Base-by-base conservation (phyloP, 2,329 filamentous ascomycete species). In the Thelonectria olida region DNA sequence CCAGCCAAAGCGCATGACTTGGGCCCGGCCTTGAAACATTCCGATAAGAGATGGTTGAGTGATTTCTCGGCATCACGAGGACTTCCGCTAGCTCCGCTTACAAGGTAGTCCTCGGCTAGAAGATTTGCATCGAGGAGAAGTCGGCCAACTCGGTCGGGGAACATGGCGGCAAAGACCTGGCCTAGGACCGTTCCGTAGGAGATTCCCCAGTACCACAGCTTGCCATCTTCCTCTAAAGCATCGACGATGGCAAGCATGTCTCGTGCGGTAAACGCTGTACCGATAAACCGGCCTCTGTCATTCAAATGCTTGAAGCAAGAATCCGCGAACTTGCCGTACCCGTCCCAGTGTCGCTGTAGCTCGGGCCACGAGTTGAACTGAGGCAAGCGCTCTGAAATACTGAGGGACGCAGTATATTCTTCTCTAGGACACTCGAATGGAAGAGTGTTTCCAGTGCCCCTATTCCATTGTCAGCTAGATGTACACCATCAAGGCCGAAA, bases 161-260 rank as follows among this genome's bases (percentile, higher is more conserved):
- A 72, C 65, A 72, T 66, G 0, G 63, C 47, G 10, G 66, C 67
- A 7, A 58, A 60, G 5, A 63, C 57, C 10, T 67, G 63, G 4
- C 68, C 68, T 2, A 72, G 19, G 9, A 67, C 25, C 3, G 63
- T 67, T 0, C 70, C 67, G n/a, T 72, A 70, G 0, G 67, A 70
- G 3, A 15, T 4, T 1, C 77, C 77, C 71, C 70, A 78, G 54
- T 74, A 79, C 38, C 73, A 64, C 7, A 78, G 52, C 51, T 72
- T 27, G 9, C 72, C 69, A 20, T 77, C 76, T 31, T 75, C 73
- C 1, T 61, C 72, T 1, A 79, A 68, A 10, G 73, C 73, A 54
- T 81, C 78, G 1, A 77, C 77, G 13, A 79, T 74, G 6, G 67
- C 50, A 53, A 80, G 74, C 68, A 80, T 72, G 54, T 81, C 79